These are phyloP conservation scores for Pestalotiopsis sp. DNA, from an alignment of 2,329 filamentous ascomycete genomes.

Conservation along the genomic window DNA sequence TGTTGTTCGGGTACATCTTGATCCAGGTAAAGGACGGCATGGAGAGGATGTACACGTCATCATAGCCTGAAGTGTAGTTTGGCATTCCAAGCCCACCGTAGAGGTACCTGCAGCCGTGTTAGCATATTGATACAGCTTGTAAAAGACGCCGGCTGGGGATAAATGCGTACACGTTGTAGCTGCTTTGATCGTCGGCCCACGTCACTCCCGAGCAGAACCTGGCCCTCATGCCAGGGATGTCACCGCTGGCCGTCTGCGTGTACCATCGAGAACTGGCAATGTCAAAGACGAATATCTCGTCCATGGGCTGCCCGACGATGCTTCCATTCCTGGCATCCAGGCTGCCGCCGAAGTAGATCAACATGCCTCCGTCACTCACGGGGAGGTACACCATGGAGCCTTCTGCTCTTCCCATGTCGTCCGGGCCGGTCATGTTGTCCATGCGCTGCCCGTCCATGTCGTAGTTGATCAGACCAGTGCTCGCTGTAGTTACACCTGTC, in stretches of 20 bases:
- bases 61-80: constrained; percentile 49
- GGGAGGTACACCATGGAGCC: constrained; percentile 62
- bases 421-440: constrained; percentile 55
- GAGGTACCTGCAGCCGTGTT: constrained; percentile 49
- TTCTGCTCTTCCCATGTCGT: constrained; percentile 55
- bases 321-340: constrained; percentile 49
- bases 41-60: constrained; percentile 63
- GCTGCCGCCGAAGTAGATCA: constrained; percentile 64
- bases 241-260: constrained; percentile 54
- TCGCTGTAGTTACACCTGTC: constrained; percentile 47
- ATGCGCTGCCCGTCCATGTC: constrained; percentile 52
- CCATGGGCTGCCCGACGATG: constrained; percentile 43
- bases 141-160: background rate
- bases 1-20: constrained; percentile 46
- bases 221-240: constrained; percentile 51
- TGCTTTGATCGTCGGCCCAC: constrained; percentile 59
- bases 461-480: constrained; percentile 54
- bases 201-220: constrained; percentile 63
- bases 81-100: constrained; percentile 58
- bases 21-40: constrained; percentile 66
- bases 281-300: constrained; percentile 60
- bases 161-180: constrained; percentile 60
- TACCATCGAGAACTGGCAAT: constrained; percentile 62
- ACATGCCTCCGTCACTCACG: constrained; percentile 57
- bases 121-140: background rate